phyloP scores from a whole-genome alignment of 176 grass and related monocot genomes.

The Ensete glaucum region DNA sequence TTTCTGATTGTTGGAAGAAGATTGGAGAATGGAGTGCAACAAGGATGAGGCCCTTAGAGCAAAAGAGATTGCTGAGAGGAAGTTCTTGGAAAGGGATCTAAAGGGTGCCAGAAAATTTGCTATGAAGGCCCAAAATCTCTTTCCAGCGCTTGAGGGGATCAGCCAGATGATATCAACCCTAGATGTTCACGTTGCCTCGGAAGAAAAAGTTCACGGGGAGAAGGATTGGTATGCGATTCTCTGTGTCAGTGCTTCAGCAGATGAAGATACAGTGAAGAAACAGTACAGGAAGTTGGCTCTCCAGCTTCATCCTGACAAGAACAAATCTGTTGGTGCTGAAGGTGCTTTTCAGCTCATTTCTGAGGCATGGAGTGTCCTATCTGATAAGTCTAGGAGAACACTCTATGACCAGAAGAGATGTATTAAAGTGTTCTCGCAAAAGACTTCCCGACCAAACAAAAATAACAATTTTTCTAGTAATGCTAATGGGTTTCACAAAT shows the following conservation, averaged over 20 bases:
- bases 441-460: conserved; percentile 22
- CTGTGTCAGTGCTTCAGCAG: conserved; percentile 25
- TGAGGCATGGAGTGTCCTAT: conserved; percentile 64
- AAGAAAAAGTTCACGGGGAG: conserved; percentile 33
- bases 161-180: conserved; percentile 50
- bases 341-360: conserved; percentile 47
- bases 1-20: not conserved
- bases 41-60: conserved; percentile 32
- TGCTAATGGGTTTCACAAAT: conserved; percentile 14
- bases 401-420: conserved; percentile 34
- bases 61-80: conserved; percentile 50
- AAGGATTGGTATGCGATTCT: conserved; percentile 61
- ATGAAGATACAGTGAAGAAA: conserved; percentile 50
- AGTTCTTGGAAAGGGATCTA: conserved; percentile 47
- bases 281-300: conserved; percentile 57
- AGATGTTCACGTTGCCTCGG: conserved; percentile 38
- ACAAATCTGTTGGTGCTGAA: conserved; percentile 44
- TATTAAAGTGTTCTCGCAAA: conserved; percentile 9
- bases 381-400: conserved; percentile 40
- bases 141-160: conserved; percentile 43
- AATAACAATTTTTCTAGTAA: not conserved
- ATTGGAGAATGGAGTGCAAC: conserved; percentile 58
- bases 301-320: conserved; percentile 69
- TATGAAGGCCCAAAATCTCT: conserved; percentile 50
- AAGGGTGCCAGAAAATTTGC: conserved; percentile 44